Evolutionary conservation across 441 rosid genomes (phyloP).

Genomic region (Hura crepitans): DNA sequence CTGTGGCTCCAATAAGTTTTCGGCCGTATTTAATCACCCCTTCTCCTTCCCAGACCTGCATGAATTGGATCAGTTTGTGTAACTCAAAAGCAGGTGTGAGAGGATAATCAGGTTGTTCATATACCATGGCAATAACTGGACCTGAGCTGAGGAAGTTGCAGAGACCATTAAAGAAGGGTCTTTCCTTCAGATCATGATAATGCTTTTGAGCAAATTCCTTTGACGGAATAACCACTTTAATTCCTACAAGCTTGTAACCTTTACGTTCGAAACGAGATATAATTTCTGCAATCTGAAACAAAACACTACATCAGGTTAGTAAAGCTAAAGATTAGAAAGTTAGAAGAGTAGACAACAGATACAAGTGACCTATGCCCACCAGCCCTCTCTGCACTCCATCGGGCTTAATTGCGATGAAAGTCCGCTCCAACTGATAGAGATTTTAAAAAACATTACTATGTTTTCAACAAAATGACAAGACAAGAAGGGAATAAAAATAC

Average conservation of each 20-base stretch:
- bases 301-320: constrained; percentile 9
- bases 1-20: constrained; percentile 94
- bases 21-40: constrained; percentile 87
- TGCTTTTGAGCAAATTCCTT: constrained; percentile 83
- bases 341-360: no score
- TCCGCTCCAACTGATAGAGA: constrained; percentile 65
- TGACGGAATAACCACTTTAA: constrained; percentile 70
- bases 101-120: constrained; percentile 16
- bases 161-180: constrained; percentile 88
- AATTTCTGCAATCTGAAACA: constrained; percentile 74
- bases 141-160: constrained; percentile 98
- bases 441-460: constrained; percentile 3
- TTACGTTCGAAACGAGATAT: constrained; percentile 89
- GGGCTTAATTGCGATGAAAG: constrained; percentile 97
- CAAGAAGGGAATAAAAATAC: not conserved
- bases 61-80: constrained; percentile 16
- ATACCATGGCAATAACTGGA: constrained; percentile 91
- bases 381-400: constrained; percentile 96
- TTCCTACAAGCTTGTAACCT: constrained; percentile 91
- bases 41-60: constrained; percentile 98
- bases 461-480: constrained; percentile 5
- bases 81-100: not conserved
- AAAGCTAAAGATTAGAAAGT: no score
- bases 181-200: constrained; percentile 86
- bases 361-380: constrained; percentile 39